Conservation (phyloP, 169 alveolate species). For the Eimeria tenella region DNA sequence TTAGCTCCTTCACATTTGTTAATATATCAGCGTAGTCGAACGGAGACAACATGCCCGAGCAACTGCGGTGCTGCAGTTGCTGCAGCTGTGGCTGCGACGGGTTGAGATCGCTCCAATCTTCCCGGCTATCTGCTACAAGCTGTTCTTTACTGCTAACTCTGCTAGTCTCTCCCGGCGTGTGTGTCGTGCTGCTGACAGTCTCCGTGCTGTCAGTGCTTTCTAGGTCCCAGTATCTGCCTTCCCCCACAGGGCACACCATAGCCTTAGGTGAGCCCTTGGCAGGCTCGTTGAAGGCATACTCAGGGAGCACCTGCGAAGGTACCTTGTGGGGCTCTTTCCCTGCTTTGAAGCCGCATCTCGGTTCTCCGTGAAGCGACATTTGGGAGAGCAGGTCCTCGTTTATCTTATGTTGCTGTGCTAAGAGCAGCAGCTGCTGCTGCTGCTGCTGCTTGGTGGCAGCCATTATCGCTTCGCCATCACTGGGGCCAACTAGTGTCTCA, state of each 20-base stretch:
- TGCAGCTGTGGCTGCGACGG: not conserved
- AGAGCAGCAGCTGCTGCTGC: not conserved
- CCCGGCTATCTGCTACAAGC: not conserved
- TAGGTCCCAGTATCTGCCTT: not conserved
- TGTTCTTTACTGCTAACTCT: not conserved
- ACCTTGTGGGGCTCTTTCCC: not conserved
- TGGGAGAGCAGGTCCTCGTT: not conserved
- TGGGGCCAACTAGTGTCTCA: not conserved
- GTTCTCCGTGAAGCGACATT: not conserved
- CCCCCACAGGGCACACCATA: too few species aligned
- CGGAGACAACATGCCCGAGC: not conserved
- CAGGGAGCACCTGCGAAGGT: not conserved
- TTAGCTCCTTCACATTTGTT: too few species aligned
- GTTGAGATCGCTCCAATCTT: not conserved
- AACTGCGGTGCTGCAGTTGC: not conserved
- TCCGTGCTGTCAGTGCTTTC: slow-evolving; percentile 1
- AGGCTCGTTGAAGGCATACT: too few species aligned
- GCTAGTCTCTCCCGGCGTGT: not conserved
- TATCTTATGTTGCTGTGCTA: not conserved
- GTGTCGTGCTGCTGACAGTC: not conserved
- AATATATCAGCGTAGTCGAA: too few species aligned
- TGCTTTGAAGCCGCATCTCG: not conserved
- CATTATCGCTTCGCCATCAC: too few species aligned
- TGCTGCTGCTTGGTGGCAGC: too few species aligned
- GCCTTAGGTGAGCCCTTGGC: too few species aligned